Conservation (phyloP, 257 asterid species). For the Gentiana straminea region DNA sequence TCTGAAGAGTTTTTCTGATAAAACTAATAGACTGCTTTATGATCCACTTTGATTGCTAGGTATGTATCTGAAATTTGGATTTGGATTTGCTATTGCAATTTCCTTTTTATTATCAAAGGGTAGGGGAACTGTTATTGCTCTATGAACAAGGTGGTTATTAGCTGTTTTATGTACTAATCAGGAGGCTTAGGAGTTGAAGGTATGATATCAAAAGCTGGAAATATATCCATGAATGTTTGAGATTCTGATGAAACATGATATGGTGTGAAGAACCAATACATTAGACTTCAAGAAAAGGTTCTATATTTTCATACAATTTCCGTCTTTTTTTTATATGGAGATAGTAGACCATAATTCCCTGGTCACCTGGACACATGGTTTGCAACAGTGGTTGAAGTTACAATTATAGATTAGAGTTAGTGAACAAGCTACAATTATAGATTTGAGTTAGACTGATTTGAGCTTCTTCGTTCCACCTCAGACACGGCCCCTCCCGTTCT, state of each 20-base stretch:
- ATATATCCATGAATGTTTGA: constrained; percentile 4
- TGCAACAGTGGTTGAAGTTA: neutral
- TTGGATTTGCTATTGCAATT: too few species aligned
- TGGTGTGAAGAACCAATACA: constrained; percentile 18
- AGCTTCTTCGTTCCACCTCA: too few species aligned
- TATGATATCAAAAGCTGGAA: constrained; percentile 9
- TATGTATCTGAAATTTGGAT: too few species aligned
- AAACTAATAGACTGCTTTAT: too few species aligned
- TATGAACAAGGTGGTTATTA: neutral
- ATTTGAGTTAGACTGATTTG: too few species aligned
- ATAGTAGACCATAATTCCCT: neutral
- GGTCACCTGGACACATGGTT: neutral
- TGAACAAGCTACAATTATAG: too few species aligned
- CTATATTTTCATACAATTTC: neutral
- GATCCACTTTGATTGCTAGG: too few species aligned
- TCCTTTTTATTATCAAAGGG: too few species aligned
- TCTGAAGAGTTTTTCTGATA: too few species aligned
- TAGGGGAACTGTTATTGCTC: neutral
- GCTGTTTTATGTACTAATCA: constrained; percentile 1
- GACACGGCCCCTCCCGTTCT: too few species aligned
- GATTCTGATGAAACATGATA: constrained; percentile 8
- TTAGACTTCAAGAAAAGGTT: neutral
- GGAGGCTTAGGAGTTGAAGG: constrained; percentile 14
- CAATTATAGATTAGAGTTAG: too few species aligned
- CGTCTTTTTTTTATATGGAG: neutral